Base-by-base conservation (phyloP, 495 filamentous ascomycete species). In the Penicillium samsonianum region DNA sequence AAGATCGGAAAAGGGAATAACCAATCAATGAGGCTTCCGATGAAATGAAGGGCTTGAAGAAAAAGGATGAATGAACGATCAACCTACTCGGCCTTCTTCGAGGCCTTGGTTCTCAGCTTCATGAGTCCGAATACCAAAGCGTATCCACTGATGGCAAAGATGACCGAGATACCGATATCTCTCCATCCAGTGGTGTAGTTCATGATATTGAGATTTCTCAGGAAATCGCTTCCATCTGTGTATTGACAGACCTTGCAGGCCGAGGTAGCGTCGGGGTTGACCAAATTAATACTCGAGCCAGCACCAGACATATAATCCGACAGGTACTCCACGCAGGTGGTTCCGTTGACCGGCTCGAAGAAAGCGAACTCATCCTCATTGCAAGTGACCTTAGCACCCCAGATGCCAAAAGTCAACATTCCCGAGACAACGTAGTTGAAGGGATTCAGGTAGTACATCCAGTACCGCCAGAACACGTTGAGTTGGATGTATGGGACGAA, bases 361-460 rank as follows among this genome's bases (percentile, higher is more conserved):
- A 73, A 57, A 17, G 84, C 69, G 26, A 76, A 78, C 65, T 91
- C 88, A 44, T 77, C 76, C 1, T 68, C 56, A 31, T 81, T 74
- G 74, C 88, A 91, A 0, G 65, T 42, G 3, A 89, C 79, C 0
- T 74, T 43, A 2, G 80, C 78, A 51, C 84, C 84, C 55, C 78
- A 86, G 26, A 90, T 68, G 8, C 73, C 81, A 9, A 80, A 80
- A 0, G 81, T 77, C 43, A 90, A 60, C 72, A 90, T 80, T 40
- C 79, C 80, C 46, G 73, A 76, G 37, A 90, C 81, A 5, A 89
- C 71, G 58, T 91, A 90, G 30, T 84, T 87, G 65, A 90, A 84
- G 4, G 89, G 87, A 31, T 85, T 86, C 52, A 89, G 73, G 46
- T 80, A 85, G 69, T 90, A 90, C 63, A 88, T 86, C 88, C 88